Conservation (phyloP, 345 rosid genomes). For the Salix brachista region DNA sequence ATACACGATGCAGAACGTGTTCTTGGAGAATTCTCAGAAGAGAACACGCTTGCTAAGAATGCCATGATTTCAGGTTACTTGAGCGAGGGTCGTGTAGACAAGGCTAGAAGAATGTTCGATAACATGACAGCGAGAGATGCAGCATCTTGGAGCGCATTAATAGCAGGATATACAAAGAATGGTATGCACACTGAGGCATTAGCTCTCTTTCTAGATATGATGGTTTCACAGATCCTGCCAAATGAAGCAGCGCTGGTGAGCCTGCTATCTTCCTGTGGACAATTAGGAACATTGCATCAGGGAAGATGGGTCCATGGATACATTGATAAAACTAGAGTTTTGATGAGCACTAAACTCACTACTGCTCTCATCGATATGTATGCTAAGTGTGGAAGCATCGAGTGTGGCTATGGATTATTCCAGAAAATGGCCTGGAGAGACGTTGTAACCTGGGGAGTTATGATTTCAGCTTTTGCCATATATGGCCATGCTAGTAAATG, state of each 20-base stretch:
- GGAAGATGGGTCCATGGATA: conserved; percentile 30
- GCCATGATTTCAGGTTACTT: conserved; percentile 15
- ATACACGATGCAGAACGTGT: neutral
- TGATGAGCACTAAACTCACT: conserved; percentile 6
- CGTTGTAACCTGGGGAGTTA: conserved; percentile 21
- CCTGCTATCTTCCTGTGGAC: conserved; percentile 20
- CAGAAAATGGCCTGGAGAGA: conserved; percentile 11
- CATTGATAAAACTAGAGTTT: conserved; percentile 2
- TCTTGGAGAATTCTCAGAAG: conserved; percentile 10
- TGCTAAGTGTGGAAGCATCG: conserved; percentile 18
- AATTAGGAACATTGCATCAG: conserved; percentile 17
- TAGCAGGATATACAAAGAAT: conserved; percentile 12
- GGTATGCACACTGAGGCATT: conserved; percentile 17
- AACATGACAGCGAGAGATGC: conserved; percentile 1
- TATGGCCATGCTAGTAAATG: conserved; percentile 16
- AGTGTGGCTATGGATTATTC: conserved; percentile 13
- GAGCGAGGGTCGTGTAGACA: conserved; percentile 1
- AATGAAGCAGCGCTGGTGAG: conserved; percentile 24
- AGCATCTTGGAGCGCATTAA: conserved; percentile 12
- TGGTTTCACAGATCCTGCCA: conserved; percentile 10
- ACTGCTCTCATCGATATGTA: conserved; percentile 21
- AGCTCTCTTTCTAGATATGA: conserved; percentile 24
- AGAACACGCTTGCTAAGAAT: conserved; percentile 1
- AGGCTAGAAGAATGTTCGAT: conserved; percentile 6
- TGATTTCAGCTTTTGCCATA: conserved; percentile 16